Conservation (phyloP, 148 eudicot genomes). For the Rhododendron ferrugineum region DNA sequence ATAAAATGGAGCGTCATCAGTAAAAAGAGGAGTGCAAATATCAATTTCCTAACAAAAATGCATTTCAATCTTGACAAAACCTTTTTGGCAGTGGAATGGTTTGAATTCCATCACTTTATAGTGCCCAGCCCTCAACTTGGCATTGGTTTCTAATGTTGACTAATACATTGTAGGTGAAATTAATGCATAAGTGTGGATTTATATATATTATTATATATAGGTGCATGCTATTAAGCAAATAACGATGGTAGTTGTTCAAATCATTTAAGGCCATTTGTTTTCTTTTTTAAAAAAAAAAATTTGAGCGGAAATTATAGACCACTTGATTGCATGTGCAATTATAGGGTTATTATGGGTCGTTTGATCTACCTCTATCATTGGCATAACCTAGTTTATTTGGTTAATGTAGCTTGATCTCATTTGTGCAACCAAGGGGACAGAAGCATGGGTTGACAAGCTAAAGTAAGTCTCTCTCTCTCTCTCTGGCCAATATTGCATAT, state of each 20-base stretch:
- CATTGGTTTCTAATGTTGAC: neutral
- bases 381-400: constrained; percentile 6
- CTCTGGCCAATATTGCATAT: too few relatives aligned
- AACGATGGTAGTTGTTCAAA: neutral
- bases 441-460: constrained; percentile 87
- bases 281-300: neutral
- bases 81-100: neutral
- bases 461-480: constrained; percentile 38
- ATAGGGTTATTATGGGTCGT: neutral
- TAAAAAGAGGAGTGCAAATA: too few relatives aligned
- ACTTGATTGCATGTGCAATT: neutral
- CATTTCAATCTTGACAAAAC: neutral
- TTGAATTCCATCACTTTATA: neutral
- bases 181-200: neutral
- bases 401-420: constrained; percentile 68
- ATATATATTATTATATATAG: too few relatives aligned
- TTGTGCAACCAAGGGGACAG: constrained; percentile 78
- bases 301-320: too few relatives aligned
- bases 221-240: neutral
- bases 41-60: neutral
- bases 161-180: neutral
- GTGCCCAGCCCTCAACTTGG: neutral
- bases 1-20: too few relatives aligned
- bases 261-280: neutral
- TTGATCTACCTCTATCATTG: neutral